Conservation (phyloP, 2,329 filamentous ascomycete species). For the Ascochyta viciae-villosae region DNA sequence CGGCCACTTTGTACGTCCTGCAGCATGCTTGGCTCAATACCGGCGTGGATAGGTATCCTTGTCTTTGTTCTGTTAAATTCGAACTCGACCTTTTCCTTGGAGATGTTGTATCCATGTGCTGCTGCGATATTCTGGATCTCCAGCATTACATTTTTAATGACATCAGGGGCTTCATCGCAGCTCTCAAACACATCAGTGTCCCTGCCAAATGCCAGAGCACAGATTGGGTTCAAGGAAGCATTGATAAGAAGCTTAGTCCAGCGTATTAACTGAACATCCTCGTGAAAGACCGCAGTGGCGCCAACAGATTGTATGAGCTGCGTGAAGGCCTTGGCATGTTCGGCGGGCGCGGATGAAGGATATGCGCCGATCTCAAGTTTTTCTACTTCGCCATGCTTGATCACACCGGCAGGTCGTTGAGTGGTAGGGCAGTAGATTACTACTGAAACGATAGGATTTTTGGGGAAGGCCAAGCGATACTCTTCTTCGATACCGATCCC, state of each 20-base stretch:
- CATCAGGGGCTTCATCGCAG: slow-evolving; percentile 47
- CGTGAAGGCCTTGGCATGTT: slow-evolving; percentile 44
- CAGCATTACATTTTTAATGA: slow-evolving; percentile 54
- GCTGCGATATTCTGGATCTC: slow-evolving; percentile 55
- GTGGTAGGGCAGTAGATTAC: slow-evolving; percentile 63
- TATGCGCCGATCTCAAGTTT: slow-evolving; percentile 60
- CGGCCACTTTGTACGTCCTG: slow-evolving; percentile 54
- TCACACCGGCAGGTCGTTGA: slow-evolving; percentile 57
- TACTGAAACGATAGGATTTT: slow-evolving; percentile 61
- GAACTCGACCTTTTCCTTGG: slow-evolving; percentile 46
- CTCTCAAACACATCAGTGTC: slow-evolving; percentile 59
- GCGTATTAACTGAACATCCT: slow-evolving; percentile 63
- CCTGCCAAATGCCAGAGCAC: slow-evolving; percentile 61
- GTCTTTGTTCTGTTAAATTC: slow-evolving; percentile 50
- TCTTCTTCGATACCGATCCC: slow-evolving; percentile 67
- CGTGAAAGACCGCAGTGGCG: slow-evolving; percentile 57
- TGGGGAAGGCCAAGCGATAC: slow-evolving; percentile 58
- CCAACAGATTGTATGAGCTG: slow-evolving; percentile 54
- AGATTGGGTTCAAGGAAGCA: slow-evolving; percentile 67
- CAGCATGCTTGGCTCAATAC: slow-evolving; percentile 59
- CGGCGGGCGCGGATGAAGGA: slow-evolving; percentile 42
- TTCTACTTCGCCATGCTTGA: slow-evolving; percentile 57
- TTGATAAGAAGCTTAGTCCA: slow-evolving; percentile 70
- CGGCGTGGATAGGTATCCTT: slow-evolving; percentile 45
- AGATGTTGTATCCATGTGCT: slow-evolving; percentile 51